A percentile compares a stretch with the other conserved stretches of the same genome.
Evolutionary conservation across 2,329 filamentous ascomycete genomes (phyloP).

Genomic region (Diaporthe ilicicola): DNA sequence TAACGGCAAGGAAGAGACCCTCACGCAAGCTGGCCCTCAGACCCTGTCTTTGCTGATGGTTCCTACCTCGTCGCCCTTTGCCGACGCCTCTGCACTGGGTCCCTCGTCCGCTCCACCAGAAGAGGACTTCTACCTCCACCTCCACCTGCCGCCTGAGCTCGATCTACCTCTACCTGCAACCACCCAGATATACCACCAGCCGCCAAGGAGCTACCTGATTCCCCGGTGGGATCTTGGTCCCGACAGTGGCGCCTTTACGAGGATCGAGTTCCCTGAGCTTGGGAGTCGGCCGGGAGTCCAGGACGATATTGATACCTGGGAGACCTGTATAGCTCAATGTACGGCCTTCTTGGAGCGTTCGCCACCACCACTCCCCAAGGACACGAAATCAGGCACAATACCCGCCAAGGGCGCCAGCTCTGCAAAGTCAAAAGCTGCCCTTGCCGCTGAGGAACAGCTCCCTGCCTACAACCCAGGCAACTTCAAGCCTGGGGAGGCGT

Average conservation of each 20-base stretch:
- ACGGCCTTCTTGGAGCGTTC: slow-evolving; percentile 93
- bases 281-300: slow-evolving; percentile 79
- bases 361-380: slow-evolving; percentile 61
- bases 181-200: slow-evolving; percentile 97
- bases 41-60: slow-evolving; percentile 96
- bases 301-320: slow-evolving; percentile 94
- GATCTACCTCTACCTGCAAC: slow-evolving; percentile 93
- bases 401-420: slow-evolving; percentile 4
- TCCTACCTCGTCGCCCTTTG: slow-evolving; percentile 81
- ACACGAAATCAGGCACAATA: slow-evolving; percentile 33
- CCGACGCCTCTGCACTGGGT: slow-evolving; percentile 61
- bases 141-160: slow-evolving; percentile 93
- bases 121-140: slow-evolving; percentile 96
- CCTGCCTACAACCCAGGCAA: slow-evolving; percentile 82
- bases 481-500: slow-evolving; percentile 82
- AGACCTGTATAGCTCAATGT: slow-evolving; percentile 97
- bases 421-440: slow-evolving; percentile 49
- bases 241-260: slow-evolving; percentile 88
- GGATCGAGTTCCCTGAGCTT: slow-evolving; percentile 85
- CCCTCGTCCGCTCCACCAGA: slow-evolving; percentile 65
- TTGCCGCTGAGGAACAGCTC: slow-evolving; percentile 53
- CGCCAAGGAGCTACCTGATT: slow-evolving; percentile 90
- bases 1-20: slow-evolving; percentile 82
- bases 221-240: slow-evolving; percentile 93
- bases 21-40: slow-evolving; percentile 87